phyloP scores from a whole-genome alignment of 176 grass and related monocot species.

The Triticum timopheevii region DNA sequence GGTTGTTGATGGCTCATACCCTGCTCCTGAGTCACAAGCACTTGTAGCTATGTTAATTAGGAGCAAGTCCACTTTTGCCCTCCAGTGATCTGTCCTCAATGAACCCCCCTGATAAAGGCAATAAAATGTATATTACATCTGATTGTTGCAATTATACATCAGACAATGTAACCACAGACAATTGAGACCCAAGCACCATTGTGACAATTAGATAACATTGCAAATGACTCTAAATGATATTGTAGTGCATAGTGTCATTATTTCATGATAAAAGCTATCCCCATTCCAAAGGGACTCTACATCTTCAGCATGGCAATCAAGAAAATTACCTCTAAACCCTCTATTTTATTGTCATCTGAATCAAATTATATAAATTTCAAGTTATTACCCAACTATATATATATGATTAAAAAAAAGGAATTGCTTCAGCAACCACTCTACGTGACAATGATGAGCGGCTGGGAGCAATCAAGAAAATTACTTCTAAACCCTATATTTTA shows the following conservation, averaged over 20 bases:
- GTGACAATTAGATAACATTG: background rate
- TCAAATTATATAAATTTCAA: too few species aligned
- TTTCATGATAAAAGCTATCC: slow-evolving; percentile 3
- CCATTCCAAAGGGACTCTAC: background rate
- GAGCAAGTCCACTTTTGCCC: slow-evolving; percentile 60
- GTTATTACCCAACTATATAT: too few species aligned
- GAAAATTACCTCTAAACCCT: background rate
- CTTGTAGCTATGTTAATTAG: slow-evolving; percentile 72
- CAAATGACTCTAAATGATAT: background rate
- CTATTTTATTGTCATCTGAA: background rate
- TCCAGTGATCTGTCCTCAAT: slow-evolving; percentile 54
- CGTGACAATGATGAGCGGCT: too few species aligned
- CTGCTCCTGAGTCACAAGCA: slow-evolving; percentile 40
- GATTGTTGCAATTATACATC: background rate
- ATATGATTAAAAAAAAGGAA: background rate
- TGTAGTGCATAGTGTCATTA: background rate
- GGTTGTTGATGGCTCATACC: slow-evolving; percentile 33
- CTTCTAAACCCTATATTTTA: background rate
- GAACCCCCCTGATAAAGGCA: slow-evolving; percentile 58
- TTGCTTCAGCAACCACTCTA: background rate
- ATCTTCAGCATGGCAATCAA: background rate
- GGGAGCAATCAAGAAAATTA: background rate
- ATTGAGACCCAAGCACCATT: background rate
- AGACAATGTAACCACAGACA: background rate
- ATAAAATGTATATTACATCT: slow-evolving; percentile 24